A percentile compares a stretch with the other conserved stretches of the same genome.
phyloP scores from a whole-genome alignment of 495 filamentous ascomycete species.

The Hypoxylon fuscum region DNA sequence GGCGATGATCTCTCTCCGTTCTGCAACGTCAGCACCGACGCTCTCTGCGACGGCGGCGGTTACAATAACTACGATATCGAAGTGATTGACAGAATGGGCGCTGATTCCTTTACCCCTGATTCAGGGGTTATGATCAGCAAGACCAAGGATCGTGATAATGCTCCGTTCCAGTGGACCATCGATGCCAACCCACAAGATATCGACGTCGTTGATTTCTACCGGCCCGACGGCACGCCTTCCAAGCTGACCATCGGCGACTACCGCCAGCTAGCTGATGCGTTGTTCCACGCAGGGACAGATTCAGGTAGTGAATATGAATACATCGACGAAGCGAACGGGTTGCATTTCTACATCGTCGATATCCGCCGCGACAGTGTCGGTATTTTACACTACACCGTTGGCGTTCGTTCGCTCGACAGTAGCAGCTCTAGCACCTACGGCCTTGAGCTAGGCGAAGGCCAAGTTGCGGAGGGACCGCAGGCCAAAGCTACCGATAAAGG shows the following conservation, averaged over 20 bases:
- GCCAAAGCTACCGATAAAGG: conserved; percentile 34
- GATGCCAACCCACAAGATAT: conserved; percentile 55
- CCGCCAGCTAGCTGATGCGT: conserved; percentile 51
- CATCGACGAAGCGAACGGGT: conserved; percentile 47
- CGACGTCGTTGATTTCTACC: conserved; percentile 44
- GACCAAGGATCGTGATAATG: conserved; percentile 42
- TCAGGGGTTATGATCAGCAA: conserved; percentile 57
- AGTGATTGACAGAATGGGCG: conserved; percentile 54
- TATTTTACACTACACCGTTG: conserved; percentile 49
- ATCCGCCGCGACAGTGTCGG: conserved; percentile 46
- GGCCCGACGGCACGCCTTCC: conserved; percentile 42
- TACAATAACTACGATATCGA: conserved; percentile 54
- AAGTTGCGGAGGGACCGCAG: conserved; percentile 18
- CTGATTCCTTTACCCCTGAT: conserved; percentile 52
- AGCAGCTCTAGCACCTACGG: conserved; percentile 43
- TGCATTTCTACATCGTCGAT: conserved; percentile 52
- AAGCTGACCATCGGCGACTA: conserved; percentile 51
- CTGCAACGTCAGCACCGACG: conserved; percentile 47
- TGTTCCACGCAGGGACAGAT: conserved; percentile 54
- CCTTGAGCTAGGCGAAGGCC: conserved; percentile 40
- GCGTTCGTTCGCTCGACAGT: conserved; percentile 46
- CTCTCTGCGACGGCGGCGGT: conserved; percentile 51
- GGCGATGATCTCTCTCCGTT: conserved; percentile 45
- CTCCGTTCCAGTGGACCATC: conserved; percentile 55
- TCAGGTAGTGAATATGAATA: conserved; percentile 52